phyloP scores from a whole-genome alignment of 768 basidiomycete genomes.

The Heimioporus sp. region DNA sequence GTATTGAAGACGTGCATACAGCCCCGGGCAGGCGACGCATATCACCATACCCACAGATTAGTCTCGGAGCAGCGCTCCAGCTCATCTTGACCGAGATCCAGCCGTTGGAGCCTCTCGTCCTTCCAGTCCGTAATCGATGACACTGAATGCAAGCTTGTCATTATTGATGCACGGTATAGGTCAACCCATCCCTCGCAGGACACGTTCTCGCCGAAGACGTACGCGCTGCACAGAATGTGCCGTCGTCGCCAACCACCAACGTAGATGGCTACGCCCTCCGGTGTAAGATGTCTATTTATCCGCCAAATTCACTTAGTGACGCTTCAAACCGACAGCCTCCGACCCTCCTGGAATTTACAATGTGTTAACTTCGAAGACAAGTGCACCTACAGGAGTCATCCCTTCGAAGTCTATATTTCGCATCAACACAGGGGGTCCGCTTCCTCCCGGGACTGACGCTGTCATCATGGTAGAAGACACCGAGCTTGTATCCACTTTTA shows the following conservation, averaged over 20 bases:
- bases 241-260: slow-evolving; percentile 66
- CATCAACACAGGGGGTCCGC: slow-evolving; percentile 83
- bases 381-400: slow-evolving; percentile 28
- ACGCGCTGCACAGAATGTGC: slow-evolving; percentile 60
- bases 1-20: slow-evolving; percentile 23
- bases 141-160: neutral
- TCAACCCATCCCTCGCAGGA: slow-evolving; percentile 57
- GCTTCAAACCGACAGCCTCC: slow-evolving; percentile 42
- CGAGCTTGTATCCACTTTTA: slow-evolving; percentile 55
- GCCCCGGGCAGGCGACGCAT: slow-evolving; percentile 69
- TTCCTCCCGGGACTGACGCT: slow-evolving; percentile 72
- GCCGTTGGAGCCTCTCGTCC: slow-evolving; percentile 38
- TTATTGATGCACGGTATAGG: slow-evolving; percentile 38
- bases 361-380: slow-evolving; percentile 58
- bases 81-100: slow-evolving; percentile 50
- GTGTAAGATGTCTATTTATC: slow-evolving; percentile 41
- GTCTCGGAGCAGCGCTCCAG: slow-evolving; percentile 61
- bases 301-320: slow-evolving; percentile 1
- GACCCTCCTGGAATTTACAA: slow-evolving; percentile 64
- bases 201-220: slow-evolving; percentile 77
- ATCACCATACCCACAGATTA: slow-evolving; percentile 75
- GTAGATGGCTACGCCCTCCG: slow-evolving; percentile 88
- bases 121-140: slow-evolving; percentile 39
- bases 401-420: slow-evolving; percentile 52
- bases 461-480: slow-evolving; percentile 97